Evolutionary conservation across 495 filamentous ascomycete species (phyloP).

Genomic region (Daldinia caldariorum): DNA sequence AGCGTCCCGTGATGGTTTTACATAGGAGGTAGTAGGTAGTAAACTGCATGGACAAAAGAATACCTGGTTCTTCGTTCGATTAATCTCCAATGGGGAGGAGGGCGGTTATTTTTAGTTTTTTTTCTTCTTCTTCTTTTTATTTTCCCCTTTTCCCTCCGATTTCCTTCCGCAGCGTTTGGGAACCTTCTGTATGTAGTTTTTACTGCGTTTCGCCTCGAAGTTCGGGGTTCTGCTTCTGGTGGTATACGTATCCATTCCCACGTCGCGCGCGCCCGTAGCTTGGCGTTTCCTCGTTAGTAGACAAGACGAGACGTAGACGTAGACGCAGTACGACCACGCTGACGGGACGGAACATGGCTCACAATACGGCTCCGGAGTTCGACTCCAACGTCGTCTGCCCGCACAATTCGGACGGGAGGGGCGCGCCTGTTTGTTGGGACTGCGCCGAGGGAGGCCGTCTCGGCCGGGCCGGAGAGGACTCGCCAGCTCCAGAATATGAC

Average conservation of each 20-base stretch:
- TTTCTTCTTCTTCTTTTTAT: no score
- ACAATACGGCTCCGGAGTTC: background rate
- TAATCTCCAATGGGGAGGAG: background rate
- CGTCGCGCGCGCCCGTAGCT: background rate
- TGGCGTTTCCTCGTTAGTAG: background rate
- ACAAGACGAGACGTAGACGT: no score
- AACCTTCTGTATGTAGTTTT: background rate
- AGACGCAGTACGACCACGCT: constrained; percentile 2
- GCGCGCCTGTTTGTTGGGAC: constrained; percentile 37
- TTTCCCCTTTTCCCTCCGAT: background rate
- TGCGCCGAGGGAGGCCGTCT: constrained; percentile 34
- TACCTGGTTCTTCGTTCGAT: background rate
- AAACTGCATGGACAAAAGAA: background rate
- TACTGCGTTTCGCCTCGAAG: background rate
- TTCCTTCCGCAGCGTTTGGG: background rate
- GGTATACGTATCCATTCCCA: background rate
- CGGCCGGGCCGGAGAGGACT: background rate
- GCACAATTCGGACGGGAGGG: constrained; percentile 22
- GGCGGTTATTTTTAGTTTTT: constrained; percentile 2
- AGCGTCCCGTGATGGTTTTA: background rate
- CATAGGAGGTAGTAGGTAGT: no score
- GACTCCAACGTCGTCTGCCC: background rate
- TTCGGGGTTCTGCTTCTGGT: background rate
- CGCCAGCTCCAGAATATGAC: background rate
- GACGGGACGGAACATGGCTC: background rate